A percentile compares a stretch with the other conserved stretches of the same genome.
Evolutionary conservation across 192 early-diverging fungal species (phyloP).

Genomic region (Cetraspora pellucida): DNA sequence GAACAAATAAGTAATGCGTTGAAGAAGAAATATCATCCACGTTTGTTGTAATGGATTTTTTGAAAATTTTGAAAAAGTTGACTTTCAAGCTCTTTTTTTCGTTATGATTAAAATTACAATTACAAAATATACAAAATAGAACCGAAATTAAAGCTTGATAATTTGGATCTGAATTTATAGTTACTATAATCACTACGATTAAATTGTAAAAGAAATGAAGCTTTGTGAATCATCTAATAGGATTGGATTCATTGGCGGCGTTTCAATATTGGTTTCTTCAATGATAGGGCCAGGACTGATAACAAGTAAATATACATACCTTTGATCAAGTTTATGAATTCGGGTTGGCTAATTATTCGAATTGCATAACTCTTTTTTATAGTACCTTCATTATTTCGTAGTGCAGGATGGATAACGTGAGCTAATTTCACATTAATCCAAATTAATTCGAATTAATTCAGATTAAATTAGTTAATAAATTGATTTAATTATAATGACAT

Average conservation of each 20-base stretch:
- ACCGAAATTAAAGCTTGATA: too few relatives aligned
- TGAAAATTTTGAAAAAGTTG: too few relatives aligned
- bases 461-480: background rate
- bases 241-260: background rate
- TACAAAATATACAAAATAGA: too few relatives aligned
- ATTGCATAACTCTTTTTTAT: background rate
- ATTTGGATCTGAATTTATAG: too few relatives aligned
- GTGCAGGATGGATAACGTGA: constrained; percentile 19
- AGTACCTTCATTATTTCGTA: constrained; percentile 10
- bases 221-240: background rate
- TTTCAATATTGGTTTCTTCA: background rate
- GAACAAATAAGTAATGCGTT: too few relatives aligned
- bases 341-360: background rate
- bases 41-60: too few relatives aligned
- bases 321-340: background rate
- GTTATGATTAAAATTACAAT: too few relatives aligned
- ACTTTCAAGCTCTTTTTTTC: too few relatives aligned
- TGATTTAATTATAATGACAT: background rate
- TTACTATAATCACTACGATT: too few relatives aligned
- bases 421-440: too few relatives aligned
- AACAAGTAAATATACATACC: background rate
- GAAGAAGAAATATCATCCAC: too few relatives aligned
- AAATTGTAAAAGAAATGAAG: background rate
- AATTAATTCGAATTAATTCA: too few relatives aligned
- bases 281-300: constrained; percentile 14